Conservation (phyloP, 805 yeast genomes). For the Starmera amethionina region DNA sequence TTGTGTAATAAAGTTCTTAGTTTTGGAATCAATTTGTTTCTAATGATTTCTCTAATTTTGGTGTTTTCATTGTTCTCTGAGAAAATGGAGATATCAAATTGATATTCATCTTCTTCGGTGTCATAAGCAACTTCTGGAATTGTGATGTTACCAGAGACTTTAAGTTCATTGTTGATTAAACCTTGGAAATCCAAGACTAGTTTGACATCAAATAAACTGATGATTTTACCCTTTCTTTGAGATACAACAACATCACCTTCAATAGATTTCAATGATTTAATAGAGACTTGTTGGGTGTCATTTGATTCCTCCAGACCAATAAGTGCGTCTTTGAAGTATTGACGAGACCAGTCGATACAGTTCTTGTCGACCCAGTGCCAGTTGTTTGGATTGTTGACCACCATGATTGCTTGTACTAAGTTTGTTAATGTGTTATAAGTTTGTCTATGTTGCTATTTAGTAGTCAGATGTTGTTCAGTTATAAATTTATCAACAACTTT, state of each 20-base stretch:
- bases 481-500: no score
- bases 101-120: constrained; percentile 75
- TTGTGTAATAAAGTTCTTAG: constrained; percentile 47
- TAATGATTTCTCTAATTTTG: constrained; percentile 38
- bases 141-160: constrained; percentile 60
- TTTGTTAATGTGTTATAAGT: no score
- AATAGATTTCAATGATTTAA: constrained; percentile 30
- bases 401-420: constrained; percentile 43
- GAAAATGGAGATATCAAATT: constrained; percentile 65
- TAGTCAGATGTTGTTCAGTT: no score
- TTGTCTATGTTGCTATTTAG: no score
- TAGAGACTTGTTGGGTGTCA: constrained; percentile 21
- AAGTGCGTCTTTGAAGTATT: constrained; percentile 58
- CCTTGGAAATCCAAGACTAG: constrained; percentile 54
- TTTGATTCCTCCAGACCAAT: constrained; percentile 30
- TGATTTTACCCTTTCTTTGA: constrained; percentile 94
- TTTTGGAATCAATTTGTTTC: constrained; percentile 52
- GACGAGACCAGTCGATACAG: constrained; percentile 84
- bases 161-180: constrained; percentile 23
- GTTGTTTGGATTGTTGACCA: constrained; percentile 92
- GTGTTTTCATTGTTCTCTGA: constrained; percentile 44
- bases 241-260: constrained; percentile 97
- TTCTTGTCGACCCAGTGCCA: constrained; percentile 99
- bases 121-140: constrained; percentile 95
- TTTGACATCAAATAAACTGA: constrained; percentile 78